A percentile compares a stretch with the other conserved stretches of the same genome.
Evolutionary conservation across 169 alveolate genomes (phyloP).

Genomic region (Plasmodium inui): DNA sequence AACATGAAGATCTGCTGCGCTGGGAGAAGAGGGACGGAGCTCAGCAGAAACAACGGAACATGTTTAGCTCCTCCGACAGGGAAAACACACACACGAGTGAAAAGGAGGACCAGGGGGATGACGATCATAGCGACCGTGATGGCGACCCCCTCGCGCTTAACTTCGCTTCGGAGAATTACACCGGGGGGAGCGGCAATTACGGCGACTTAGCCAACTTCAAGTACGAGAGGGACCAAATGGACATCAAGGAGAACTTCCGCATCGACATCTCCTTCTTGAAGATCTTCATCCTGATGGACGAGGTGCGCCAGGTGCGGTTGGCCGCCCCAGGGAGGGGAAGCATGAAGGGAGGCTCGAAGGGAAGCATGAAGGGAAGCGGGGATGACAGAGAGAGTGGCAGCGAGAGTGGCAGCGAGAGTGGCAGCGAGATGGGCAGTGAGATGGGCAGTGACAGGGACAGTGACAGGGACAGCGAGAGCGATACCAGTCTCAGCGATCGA

Average conservation of each 20-base stretch:
- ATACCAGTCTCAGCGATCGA: neutral
- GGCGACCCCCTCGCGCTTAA: neutral
- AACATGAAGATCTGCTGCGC: slow-evolving; percentile 14
- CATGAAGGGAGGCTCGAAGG: too few species aligned
- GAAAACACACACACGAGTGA: neutral
- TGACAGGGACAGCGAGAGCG: neutral
- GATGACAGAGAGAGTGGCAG: too few species aligned
- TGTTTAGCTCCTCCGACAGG: neutral
- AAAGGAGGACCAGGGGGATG: neutral
- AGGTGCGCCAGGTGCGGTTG: neutral
- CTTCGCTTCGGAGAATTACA: neutral
- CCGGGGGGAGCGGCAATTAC: neutral
- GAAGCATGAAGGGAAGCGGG: too few species aligned
- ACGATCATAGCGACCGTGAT: neutral
- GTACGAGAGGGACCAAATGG: slow-evolving; percentile 34
- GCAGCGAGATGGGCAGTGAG: neutral
- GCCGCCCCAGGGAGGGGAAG: neutral
- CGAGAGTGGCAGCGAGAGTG: neutral
- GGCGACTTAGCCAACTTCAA: slow-evolving; percentile 6
- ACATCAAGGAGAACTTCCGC: slow-evolving; percentile 60
- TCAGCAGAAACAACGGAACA: neutral
- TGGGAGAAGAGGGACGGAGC: neutral
- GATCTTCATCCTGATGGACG: slow-evolving; percentile 16
- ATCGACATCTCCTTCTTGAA: slow-evolving; percentile 65
- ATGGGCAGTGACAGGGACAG: neutral